A percentile compares a stretch with the other conserved stretches of the same genome.
Evolutionary conservation across 352 stramenopile genomes (phyloP).

Genomic region (Pythium dissimile): DNA sequence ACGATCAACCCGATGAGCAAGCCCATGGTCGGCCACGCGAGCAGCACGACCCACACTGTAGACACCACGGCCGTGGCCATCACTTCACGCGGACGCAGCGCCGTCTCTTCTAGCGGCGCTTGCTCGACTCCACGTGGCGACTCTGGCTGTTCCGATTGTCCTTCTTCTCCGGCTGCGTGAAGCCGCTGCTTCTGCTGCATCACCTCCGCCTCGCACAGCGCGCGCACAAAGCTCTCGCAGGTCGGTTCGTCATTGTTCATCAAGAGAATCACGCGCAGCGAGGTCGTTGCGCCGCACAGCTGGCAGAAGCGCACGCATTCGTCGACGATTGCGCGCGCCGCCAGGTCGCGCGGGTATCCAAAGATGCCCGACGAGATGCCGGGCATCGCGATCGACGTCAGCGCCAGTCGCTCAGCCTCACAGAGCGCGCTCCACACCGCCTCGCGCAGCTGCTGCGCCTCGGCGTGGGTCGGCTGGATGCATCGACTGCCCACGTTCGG

Average conservation of each 20-base stretch:
- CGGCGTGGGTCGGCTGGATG: conserved; percentile 18
- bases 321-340: conserved; percentile 32
- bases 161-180: background rate
- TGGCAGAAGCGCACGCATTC: conserved; percentile 30
- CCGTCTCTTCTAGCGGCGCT: too few relatives aligned
- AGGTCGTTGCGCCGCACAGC: conserved; percentile 10
- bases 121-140: too few relatives aligned
- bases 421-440: conserved; percentile 33
- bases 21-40: too few relatives aligned
- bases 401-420: conserved; percentile 29
- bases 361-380: conserved; percentile 48
- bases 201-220: conserved; percentile 11
- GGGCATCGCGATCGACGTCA: conserved; percentile 34
- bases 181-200: background rate
- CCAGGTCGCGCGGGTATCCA: conserved; percentile 41
- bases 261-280: conserved; percentile 25
- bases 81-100: too few relatives aligned
- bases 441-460: conserved; percentile 29
- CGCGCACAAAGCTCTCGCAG: conserved; percentile 22
- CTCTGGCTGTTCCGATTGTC: too few relatives aligned
- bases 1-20: too few relatives aligned
- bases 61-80: too few relatives aligned
- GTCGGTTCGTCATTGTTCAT: conserved; percentile 43
- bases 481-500: conserved; percentile 20
- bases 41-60: too few relatives aligned